Conservation (phyloP, 306 rosid species). For the Vigna nakashimae region DNA sequence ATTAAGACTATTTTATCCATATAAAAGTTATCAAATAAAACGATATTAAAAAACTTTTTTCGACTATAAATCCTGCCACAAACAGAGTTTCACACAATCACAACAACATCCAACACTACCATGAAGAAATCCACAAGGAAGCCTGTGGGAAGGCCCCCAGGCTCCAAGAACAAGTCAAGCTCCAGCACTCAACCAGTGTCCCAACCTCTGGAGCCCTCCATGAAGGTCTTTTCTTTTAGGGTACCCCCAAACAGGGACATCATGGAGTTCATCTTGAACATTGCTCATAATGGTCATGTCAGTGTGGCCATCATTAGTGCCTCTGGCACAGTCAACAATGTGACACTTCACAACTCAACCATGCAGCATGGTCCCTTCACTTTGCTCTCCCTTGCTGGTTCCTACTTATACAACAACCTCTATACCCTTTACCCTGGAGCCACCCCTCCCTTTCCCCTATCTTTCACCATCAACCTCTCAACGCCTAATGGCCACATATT, state of each 20-base stretch:
- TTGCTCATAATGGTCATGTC: background rate
- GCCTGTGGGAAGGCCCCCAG: background rate
- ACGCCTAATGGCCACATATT: background rate
- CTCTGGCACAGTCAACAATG: background rate
- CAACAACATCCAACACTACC: too few species aligned
- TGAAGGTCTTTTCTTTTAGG: background rate
- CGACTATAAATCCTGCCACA: background rate
- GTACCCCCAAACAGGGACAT: background rate
- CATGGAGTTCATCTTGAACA: background rate
- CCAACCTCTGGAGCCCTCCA: background rate
- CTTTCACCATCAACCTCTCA: background rate
- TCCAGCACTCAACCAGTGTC: background rate
- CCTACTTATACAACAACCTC: background rate
- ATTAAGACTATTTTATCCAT: too few species aligned
- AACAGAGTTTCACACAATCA: background rate
- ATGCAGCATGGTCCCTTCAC: slow-evolving; percentile 60
- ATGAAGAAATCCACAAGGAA: background rate
- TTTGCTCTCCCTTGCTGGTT: slow-evolving; percentile 47
- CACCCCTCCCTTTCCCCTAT: slow-evolving; percentile 37
- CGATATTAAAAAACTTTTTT: too few species aligned
- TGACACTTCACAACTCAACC: background rate
- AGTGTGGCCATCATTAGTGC: background rate
- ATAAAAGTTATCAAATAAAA: too few species aligned
- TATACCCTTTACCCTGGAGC: background rate
- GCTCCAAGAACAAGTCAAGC: background rate